Evolutionary conservation across 2,329 filamentous ascomycete genomes (phyloP), one percentile per base, ranked within the genome.

Genomic region (Plenodomus tracheiphilus): DNA sequence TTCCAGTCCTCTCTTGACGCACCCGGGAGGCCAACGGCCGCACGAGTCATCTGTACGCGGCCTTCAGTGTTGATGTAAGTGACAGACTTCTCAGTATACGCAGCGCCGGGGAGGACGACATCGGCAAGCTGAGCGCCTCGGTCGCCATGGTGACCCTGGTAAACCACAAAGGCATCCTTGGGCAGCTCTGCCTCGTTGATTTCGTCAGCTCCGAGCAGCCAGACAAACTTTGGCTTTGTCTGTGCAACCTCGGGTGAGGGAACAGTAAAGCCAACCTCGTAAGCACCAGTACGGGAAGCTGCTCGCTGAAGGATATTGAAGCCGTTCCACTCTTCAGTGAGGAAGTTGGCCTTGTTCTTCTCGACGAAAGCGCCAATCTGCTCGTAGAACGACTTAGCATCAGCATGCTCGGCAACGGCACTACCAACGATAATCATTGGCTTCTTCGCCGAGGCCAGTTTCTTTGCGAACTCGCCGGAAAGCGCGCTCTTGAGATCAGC

Each of bases 61-160:
- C 94, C 94, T 76, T 99, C 94, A 0, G 94, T 97, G 84, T 97
- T 99, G 77, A 99, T 85, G 69, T 96, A 99, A 38, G 94, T 99
- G 51, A 86, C 92, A 19, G 88, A 85, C 81, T 97, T 99, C 79
- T 99, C 94, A 19, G 93, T 97, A 79, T 97, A 99, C 11, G 94
- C 91, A 42, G 91, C 91, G 60, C 91, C 93, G 21, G 94, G 94
- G 17, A 99, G 88, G 60, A 99, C 84, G 49, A 99, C 85, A 67
- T 99, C 93, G 41, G 94, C 94, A 53, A 97, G 84, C 75, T 95
- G 88, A 46, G 94, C 94, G 58, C 93, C 94, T 44, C 84, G 84
- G 77, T 99, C 94, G 75, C 94, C 94, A 75, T 99, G 94, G 75
- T 99, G 94, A 58, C 94, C 94, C 77, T 99, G 94, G 80, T 99